Conservation (phyloP, 441 rosid species). For the Jatropha multifida region DNA sequence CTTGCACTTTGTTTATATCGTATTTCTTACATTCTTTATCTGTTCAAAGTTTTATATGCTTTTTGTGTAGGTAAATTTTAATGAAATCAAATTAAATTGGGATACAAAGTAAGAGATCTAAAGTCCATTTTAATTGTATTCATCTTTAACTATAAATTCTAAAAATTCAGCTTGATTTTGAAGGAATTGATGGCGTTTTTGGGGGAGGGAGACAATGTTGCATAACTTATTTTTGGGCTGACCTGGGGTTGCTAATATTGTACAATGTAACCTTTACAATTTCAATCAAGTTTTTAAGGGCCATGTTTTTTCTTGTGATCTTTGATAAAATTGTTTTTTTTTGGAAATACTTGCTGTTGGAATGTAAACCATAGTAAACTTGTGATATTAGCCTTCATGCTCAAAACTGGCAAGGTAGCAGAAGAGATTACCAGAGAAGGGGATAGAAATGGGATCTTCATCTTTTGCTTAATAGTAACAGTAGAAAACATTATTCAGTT, state of each 20-base stretch:
- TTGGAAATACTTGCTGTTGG: not conserved
- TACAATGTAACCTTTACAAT: not conserved
- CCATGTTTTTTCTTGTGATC: not conserved
- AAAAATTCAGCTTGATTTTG: not conserved
- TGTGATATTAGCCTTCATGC: not conserved
- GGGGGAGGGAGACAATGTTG: not conserved
- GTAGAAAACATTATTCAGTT: not conserved
- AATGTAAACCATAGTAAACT: not conserved
- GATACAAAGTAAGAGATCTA: not conserved
- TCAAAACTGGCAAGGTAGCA: not conserved
- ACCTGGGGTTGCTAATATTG: not conserved
- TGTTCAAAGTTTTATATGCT: slow-evolving; percentile 9
- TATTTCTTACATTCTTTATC: not conserved
- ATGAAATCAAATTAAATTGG: slow-evolving; percentile 2
- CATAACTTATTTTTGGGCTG: not conserved
- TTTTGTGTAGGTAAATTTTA: not conserved
- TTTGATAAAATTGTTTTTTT: not conserved
- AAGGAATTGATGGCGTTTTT: too few species aligned
- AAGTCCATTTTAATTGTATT: not conserved
- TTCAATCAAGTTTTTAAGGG: slow-evolving; percentile 1
- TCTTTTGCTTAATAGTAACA: not conserved
- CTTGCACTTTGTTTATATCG: slow-evolving; percentile 5
- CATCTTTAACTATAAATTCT: not conserved
- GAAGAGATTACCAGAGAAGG: not conserved
- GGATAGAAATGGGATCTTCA: not conserved